Evolutionary conservation across 306 rosid genomes (phyloP).

Genomic region (Lotus japonicus): DNA sequence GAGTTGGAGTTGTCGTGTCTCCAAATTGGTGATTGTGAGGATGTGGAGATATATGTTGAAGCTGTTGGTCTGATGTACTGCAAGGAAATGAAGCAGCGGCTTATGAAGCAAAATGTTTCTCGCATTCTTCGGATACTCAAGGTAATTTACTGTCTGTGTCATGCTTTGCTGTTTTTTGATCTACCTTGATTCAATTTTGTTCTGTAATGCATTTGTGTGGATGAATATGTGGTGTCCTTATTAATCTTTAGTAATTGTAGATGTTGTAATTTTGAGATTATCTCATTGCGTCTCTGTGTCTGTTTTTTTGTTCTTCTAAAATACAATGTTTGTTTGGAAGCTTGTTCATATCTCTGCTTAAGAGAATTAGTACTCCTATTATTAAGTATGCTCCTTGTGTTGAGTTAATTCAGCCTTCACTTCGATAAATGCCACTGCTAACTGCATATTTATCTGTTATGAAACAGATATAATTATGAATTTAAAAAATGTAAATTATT

Average conservation of each 20-base stretch:
- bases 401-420: background rate
- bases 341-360: background rate
- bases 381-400: background rate
- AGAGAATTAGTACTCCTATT: background rate
- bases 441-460: background rate
- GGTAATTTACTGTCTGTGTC: constrained; percentile 34
- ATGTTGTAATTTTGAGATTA: background rate
- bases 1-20: constrained; percentile 42
- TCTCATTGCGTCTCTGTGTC: background rate
- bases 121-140: constrained; percentile 85
- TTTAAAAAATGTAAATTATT: background rate
- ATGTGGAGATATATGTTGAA: constrained; percentile 88
- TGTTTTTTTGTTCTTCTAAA: background rate
- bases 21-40: constrained; percentile 82
- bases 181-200: constrained; percentile 1
- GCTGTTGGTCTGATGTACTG: constrained; percentile 90
- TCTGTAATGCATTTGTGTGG: background rate
- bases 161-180: background rate
- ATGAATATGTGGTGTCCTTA: background rate
- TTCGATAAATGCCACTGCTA: background rate
- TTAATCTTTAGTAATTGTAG: background rate
- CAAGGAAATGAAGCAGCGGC: constrained; percentile 86
- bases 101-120: constrained; percentile 81
- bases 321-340: background rate
- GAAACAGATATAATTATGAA: background rate